Evolutionary conservation across 1,139 yeast genomes (phyloP), one percentile per base, ranked within the genome.

Genomic region (Pneumocystis jirovecii): DNA sequence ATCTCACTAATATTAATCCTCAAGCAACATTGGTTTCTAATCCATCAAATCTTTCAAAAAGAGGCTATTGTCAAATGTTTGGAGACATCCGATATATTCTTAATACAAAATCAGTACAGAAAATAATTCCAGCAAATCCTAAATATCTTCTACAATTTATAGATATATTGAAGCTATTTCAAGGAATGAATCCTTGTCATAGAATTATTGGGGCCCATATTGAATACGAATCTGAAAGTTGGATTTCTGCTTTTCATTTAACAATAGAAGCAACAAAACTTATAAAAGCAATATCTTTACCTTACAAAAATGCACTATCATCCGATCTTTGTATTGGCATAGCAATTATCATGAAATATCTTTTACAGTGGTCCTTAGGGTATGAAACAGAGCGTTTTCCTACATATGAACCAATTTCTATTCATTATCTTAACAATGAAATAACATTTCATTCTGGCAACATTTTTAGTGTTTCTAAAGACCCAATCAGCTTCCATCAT

Each of bases 201-300:
- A 80, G 97, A 68, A 96, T 89, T 72, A 83, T 84, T n/a, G 80
- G 82, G 17, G 85, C 83, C 67, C 98, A 93, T 74, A 89, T 93
- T 15, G 97, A 91, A 72, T 93, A 87, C 73, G 98, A 93, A 72
- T 85, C 85, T 62, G 89, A 89, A 29, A 90, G 87, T 65, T 91
- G 93, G 79, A 85, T 93, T 0, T 83, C 88, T 0, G 89, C 84
- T 71, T 89, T 89, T 74, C 88, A 87, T 69, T 85, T 90, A 42
- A 84, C 86, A 68, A 88, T 79, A 1, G 76, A 73, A 60, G 73
- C 77, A 5, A 70, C 77, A 8, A 76, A 76, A 66, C 73, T 78
- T 3, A 77, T 77, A 2, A 71, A 74, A 19, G 70, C 72, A 37
- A 74, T 77, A 19, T 78, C 80, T 0, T 65, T 70, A n/a, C 77